A percentile compares a stretch with the other conserved stretches of the same genome.
These are phyloP conservation scores for Apophysomyces ossiformis DNA, from an alignment of 371 early-diverging fungal genomes.

Conservation along the genomic window DNA sequence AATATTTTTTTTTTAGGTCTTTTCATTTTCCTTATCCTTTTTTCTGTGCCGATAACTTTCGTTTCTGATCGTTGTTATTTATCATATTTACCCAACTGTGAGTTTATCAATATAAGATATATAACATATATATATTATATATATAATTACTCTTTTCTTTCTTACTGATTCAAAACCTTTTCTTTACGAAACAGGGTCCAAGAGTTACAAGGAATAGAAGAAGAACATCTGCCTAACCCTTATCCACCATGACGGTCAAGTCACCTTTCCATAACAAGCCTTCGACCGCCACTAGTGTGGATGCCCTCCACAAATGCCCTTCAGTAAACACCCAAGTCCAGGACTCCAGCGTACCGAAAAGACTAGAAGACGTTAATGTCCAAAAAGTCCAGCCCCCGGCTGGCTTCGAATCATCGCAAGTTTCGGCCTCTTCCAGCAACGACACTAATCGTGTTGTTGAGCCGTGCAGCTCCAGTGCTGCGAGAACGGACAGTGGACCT, in stretches of 20 bases:
- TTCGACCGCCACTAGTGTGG: slow-evolving; percentile 57
- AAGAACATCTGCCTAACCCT: not conserved
- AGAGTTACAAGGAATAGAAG: too few relatives aligned
- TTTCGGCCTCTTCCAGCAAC: slow-evolving; percentile 48
- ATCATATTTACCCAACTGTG: not conserved
- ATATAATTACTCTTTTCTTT: too few relatives aligned
- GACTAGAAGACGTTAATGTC: slow-evolving; percentile 10
- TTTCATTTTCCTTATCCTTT: slow-evolving; percentile 1
- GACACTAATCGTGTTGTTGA: slow-evolving; percentile 42
- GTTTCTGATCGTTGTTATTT: not conserved
- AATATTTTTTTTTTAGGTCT: slow-evolving; percentile 6
- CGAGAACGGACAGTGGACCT: slow-evolving; percentile 58
- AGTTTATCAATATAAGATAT: too few relatives aligned
- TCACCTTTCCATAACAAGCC: slow-evolving; percentile 59
- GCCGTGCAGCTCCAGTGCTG: slow-evolving; percentile 64
- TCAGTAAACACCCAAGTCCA: slow-evolving; percentile 29
- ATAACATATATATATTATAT: too few relatives aligned
- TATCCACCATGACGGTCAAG: slow-evolving; percentile 52
- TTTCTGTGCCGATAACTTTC: not conserved
- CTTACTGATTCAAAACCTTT: too few relatives aligned
- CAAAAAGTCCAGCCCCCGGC: slow-evolving; percentile 39
- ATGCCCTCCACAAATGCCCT: slow-evolving; percentile 58
- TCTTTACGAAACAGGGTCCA: too few relatives aligned
- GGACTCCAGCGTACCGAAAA: slow-evolving; percentile 27
- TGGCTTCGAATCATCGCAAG: slow-evolving; percentile 52